Conservation (phyloP, 2,329 filamentous ascomycete species). For the Monascus ruber region DNA sequence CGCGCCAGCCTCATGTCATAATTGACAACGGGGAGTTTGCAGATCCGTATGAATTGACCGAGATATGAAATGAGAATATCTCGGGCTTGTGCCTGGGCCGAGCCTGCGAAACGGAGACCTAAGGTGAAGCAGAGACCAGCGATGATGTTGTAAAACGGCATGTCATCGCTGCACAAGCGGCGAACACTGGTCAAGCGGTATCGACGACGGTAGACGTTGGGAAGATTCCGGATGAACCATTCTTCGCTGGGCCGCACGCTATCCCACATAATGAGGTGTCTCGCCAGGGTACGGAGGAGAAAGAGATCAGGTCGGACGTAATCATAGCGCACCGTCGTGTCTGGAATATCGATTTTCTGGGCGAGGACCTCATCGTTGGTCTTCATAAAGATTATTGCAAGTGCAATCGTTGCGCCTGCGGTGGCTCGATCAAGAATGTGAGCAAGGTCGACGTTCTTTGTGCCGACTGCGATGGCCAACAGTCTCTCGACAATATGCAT, state of each 20-base stretch:
- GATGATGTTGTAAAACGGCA: constrained; percentile 87
- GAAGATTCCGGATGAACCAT: constrained; percentile 69
- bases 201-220: constrained; percentile 53
- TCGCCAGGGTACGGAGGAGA: constrained; percentile 75
- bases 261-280: constrained; percentile 88
- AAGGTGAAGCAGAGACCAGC: constrained; percentile 76
- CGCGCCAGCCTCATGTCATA: constrained; percentile 81
- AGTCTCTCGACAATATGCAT: constrained; percentile 88
- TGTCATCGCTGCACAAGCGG: constrained; percentile 64
- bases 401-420: constrained; percentile 81
- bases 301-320: constrained; percentile 91
- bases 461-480: constrained; percentile 71
- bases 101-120: constrained; percentile 63
- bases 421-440: constrained; percentile 89
- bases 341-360: constrained; percentile 83
- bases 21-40: constrained; percentile 47
- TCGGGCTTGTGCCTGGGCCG: constrained; percentile 57
- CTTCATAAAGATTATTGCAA: constrained; percentile 94
- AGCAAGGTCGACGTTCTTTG: constrained; percentile 82
- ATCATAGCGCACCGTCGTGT: constrained; percentile 83
- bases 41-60: constrained; percentile 73
- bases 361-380: constrained; percentile 80
- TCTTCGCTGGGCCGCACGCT: constrained; percentile 58
- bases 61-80: constrained; percentile 76
- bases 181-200: constrained; percentile 49